Conservation (phyloP, 208 protist genomes). For the Crithidia bombi region DNA sequence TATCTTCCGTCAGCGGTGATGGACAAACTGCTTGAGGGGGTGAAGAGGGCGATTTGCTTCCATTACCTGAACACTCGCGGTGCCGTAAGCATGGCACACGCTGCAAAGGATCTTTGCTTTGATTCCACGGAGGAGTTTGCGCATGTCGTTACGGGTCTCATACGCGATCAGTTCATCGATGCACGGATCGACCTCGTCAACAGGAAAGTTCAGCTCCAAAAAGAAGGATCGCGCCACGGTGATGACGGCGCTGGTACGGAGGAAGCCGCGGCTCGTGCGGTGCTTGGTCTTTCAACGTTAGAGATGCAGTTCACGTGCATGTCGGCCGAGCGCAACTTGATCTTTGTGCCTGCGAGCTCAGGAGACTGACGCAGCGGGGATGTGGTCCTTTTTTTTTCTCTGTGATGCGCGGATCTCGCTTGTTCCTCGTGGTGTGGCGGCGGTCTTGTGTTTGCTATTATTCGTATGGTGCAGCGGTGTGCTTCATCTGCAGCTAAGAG, state of each 20-base stretch:
- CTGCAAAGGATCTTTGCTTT: conserved; percentile 23
- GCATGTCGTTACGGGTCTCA: conserved; percentile 6
- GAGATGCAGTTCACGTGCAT: conserved; percentile 24
- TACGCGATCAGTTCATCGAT: conserved; percentile 17
- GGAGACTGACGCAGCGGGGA: background rate
- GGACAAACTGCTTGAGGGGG: conserved; percentile 30
- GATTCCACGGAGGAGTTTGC: conserved; percentile 10
- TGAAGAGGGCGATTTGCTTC: conserved; percentile 40
- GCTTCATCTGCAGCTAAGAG: too few relatives aligned
- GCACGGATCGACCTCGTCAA: conserved; percentile 29
- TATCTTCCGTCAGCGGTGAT: conserved; percentile 6
- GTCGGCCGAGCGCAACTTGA: conserved; percentile 33
- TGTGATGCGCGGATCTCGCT: background rate
- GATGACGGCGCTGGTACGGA: background rate
- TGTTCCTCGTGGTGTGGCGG: too few relatives aligned
- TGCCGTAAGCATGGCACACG: conserved; percentile 22
- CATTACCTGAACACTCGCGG: conserved; percentile 30
- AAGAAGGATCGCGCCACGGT: background rate
- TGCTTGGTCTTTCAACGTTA: conserved; percentile 19
- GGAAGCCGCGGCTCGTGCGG: conserved; percentile 24
- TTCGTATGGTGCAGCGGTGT: too few relatives aligned
- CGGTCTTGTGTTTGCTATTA: too few relatives aligned
- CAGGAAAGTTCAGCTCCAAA: conserved; percentile 8
- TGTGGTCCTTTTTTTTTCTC: background rate
- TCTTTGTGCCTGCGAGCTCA: background rate